A percentile compares a stretch with the other conserved stretches of the same genome.
Evolutionary conservation across 1,284 basidiomycete genomes (phyloP).

Genomic region (Leccinum angustisporum): DNA sequence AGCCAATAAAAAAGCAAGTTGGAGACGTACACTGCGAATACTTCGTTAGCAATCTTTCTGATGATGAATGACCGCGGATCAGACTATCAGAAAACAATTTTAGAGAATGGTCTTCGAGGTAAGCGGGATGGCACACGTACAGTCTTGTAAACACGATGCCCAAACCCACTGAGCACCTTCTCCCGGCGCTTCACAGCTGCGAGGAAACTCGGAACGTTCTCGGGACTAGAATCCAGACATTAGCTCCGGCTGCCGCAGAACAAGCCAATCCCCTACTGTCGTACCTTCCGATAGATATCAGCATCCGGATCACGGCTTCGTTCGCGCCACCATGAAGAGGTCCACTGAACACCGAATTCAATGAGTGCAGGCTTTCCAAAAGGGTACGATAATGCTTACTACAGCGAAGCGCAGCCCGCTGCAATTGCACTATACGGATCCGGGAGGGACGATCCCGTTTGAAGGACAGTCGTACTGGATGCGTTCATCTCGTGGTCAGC

Average conservation of each 20-base stretch:
- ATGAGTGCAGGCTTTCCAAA: not conserved
- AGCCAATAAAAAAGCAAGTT: not conserved
- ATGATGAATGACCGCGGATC: slow-evolving; percentile 89
- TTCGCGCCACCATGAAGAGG: slow-evolving; percentile 85
- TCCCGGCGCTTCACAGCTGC: slow-evolving; percentile 84
- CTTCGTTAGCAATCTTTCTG: slow-evolving; percentile 83
- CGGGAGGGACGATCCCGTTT: slow-evolving; percentile 83
- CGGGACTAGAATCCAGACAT: slow-evolving; percentile 47
- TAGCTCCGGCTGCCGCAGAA: not conserved
- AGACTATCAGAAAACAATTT: slow-evolving; percentile 46
- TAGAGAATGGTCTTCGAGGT: not conserved
- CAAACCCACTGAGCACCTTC: slow-evolving; percentile 84
- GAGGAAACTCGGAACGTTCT: slow-evolving; percentile 82
- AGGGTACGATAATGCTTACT: slow-evolving; percentile 47
- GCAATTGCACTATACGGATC: slow-evolving; percentile 86
- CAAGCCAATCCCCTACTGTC: slow-evolving; percentile 17
- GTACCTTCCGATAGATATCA: slow-evolving; percentile 80
- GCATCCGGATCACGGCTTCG: slow-evolving; percentile 88
- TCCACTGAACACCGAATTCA: slow-evolving; percentile 48
- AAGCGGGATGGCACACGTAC: slow-evolving; percentile 40
- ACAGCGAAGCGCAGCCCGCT: slow-evolving; percentile 82
- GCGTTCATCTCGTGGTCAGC: slow-evolving; percentile 90
- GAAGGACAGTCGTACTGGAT: slow-evolving; percentile 78
- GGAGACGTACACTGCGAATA: slow-evolving; percentile 68
- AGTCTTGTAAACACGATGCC: slow-evolving; percentile 84